Evolutionary conservation across 2,329 filamentous ascomycete genomes (phyloP), one percentile per base, ranked within the genome.

Genomic region (Huntiella savannae): DNA sequence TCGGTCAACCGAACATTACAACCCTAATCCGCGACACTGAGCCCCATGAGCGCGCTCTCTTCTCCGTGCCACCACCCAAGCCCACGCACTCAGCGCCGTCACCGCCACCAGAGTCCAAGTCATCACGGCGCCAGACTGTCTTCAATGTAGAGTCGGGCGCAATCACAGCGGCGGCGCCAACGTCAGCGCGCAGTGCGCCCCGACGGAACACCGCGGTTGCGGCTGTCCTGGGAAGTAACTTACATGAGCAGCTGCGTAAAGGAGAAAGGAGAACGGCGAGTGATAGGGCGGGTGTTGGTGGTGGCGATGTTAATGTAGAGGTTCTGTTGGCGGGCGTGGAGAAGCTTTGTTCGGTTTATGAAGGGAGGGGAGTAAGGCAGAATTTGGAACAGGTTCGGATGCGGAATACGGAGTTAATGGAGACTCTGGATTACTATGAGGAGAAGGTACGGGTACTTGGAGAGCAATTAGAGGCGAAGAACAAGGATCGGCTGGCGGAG

Each of bases 1-100:
- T 96, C 42, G 78, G 80, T 48, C 78, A 78, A 53, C 79, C 87
- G 61, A 91, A 98, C 61, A 96, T 98, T 54, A 96, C 91, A 3
- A 75, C 83, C 10, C 68, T 98, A 41, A 95, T 98, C 56, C 82
- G 91, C 50, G 91, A 98, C 60, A 95, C 88, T 3, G 91, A 98
- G 62, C 66, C 81, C 16, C 88, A 96, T 63, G 91, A 98, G 61
- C 81, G 87, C 56, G 88, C 88, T 5, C 75, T 98, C 13, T 98
- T 96, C 66, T 92, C 88, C 34, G 79, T 94, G 0, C 86, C 88
- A 1, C 77, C 82, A 3, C 43, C 48, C 5, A 49, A 49, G 0
- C 75, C 82, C 0, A 70, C 57, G 36, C 64, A 56, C 43, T 62
- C 56, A 52, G 56, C 7, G 58, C 60, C 68, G 4, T 10, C 32